phyloP scores from a whole-genome alignment of 306 rosid species.

The Amphicarpaea edgeworthii region DNA sequence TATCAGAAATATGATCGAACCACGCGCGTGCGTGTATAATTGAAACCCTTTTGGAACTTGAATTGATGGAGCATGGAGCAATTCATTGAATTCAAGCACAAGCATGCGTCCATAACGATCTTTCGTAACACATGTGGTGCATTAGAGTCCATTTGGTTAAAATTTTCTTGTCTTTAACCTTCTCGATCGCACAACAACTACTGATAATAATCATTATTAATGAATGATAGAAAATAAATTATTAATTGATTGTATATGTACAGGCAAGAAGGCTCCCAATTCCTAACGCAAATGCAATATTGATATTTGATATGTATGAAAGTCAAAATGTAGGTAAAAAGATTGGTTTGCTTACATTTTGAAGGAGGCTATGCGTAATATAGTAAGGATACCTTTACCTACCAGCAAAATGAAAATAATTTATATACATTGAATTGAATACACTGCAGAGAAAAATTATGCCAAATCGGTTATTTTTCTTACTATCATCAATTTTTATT shows the following conservation, averaged over 20 bases:
- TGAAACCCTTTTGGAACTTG: too few relatives aligned
- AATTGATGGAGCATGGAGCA: neutral
- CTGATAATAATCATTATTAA: too few relatives aligned
- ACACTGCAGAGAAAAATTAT: neutral
- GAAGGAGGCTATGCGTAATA: slow-evolving; percentile 52
- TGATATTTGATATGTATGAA: neutral
- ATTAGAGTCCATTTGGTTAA: too few relatives aligned
- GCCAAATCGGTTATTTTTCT: neutral
- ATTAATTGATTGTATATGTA: neutral
- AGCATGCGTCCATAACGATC: neutral
- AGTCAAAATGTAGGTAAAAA: slow-evolving; percentile 52
- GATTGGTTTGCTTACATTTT: slow-evolving; percentile 46
- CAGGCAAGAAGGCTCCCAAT: neutral
- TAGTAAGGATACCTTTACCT: slow-evolving; percentile 32
- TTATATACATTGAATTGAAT: slow-evolving; percentile 27
- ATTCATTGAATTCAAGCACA: slow-evolving; percentile 14
- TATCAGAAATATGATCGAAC: neutral
- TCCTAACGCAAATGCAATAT: slow-evolving; percentile 9
- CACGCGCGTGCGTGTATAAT: neutral
- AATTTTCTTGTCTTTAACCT: too few relatives aligned
- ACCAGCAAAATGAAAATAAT: slow-evolving; percentile 26
- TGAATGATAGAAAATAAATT: too few relatives aligned
- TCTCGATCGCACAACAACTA: too few relatives aligned
- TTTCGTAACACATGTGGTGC: neutral
- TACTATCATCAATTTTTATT: too few relatives aligned